Evolutionary conservation across 1,284 basidiomycete genomes (phyloP).

Genomic region (Ustilago shanxiensis): DNA sequence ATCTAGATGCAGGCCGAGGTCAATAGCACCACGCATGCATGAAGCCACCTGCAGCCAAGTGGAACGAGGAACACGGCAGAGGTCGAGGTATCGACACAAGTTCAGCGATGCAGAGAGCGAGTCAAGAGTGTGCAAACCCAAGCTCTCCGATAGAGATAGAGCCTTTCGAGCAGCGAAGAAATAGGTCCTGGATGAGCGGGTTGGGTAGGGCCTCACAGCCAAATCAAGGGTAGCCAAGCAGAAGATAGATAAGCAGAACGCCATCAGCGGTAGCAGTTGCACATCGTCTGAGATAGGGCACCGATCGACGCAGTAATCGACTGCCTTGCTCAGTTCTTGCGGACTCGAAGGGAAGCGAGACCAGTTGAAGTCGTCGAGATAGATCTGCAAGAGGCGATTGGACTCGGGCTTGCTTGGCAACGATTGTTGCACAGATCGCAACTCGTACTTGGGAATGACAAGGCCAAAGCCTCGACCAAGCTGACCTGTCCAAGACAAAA

Average conservation of each 20-base stretch:
- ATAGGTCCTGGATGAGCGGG: slow-evolving; percentile 38
- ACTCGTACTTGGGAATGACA: slow-evolving; percentile 48
- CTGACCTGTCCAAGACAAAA: slow-evolving; percentile 46
- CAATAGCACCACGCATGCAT: slow-evolving; percentile 47
- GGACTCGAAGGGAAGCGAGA: slow-evolving; percentile 36
- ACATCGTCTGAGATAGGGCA: slow-evolving; percentile 40
- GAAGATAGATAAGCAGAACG: slow-evolving; percentile 41
- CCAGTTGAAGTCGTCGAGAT: slow-evolving; percentile 50
- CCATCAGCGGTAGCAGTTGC: slow-evolving; percentile 47
- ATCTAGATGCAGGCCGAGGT: slow-evolving; percentile 39
- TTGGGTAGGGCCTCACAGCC: slow-evolving; percentile 43
- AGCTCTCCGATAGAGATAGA: slow-evolving; percentile 39
- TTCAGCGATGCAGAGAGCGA: slow-evolving; percentile 46
- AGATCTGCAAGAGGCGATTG: slow-evolving; percentile 33
- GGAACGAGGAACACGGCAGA: slow-evolving; percentile 40
- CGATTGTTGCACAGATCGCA: slow-evolving; percentile 44
- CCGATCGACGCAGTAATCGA: slow-evolving; percentile 34
- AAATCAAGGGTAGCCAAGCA: slow-evolving; percentile 36
- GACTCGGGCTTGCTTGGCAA: slow-evolving; percentile 40
- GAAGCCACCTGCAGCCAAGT: slow-evolving; percentile 50
- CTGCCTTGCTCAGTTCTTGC: slow-evolving; percentile 21
- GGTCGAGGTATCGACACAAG: slow-evolving; percentile 43
- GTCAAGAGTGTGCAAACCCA: slow-evolving; percentile 45
- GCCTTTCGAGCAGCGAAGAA: slow-evolving; percentile 50
- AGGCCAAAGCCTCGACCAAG: slow-evolving; percentile 47